Evolutionary conservation across 371 early-diverging fungal species (phyloP).

Genomic region (Lichtheimia ramosa): DNA sequence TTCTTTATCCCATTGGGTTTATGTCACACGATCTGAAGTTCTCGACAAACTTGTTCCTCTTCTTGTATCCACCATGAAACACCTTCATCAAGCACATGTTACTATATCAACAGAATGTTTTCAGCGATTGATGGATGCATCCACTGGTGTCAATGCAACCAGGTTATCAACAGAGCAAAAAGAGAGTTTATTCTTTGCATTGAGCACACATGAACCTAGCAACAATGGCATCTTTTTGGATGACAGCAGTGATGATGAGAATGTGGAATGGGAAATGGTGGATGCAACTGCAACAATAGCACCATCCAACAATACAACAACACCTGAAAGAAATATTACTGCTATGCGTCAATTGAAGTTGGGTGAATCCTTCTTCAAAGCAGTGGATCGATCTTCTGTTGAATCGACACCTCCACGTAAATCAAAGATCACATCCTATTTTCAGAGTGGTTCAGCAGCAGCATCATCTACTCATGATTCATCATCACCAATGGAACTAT

Average conservation of each 20-base stretch:
- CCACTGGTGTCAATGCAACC: slow-evolving; percentile 33
- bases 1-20: slow-evolving; percentile 47
- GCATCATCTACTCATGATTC: no score
- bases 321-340: background rate
- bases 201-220: slow-evolving; percentile 41
- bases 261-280: slow-evolving; percentile 36
- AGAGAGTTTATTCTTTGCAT: slow-evolving; percentile 26
- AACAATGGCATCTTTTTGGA: slow-evolving; percentile 37
- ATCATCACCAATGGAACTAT: no score
- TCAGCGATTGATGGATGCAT: slow-evolving; percentile 39
- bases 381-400: background rate
- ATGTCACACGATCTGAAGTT: slow-evolving; percentile 38
- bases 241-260: slow-evolving; percentile 45
- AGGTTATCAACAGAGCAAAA: slow-evolving; percentile 24
- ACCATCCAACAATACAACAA: slow-evolving; percentile 1
- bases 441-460: background rate
- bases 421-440: slow-evolving; percentile 18
- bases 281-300: background rate
- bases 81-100: slow-evolving; percentile 22
- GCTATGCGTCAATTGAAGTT: slow-evolving; percentile 26
- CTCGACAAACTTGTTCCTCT: slow-evolving; percentile 36
- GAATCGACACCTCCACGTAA: background rate
- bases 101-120: slow-evolving; percentile 38
- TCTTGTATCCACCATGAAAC: slow-evolving; percentile 18
- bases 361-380: slow-evolving; percentile 22